Evolutionary conservation across 768 basidiomycete genomes (phyloP).

Genomic region (Tricholoma terreum): DNA sequence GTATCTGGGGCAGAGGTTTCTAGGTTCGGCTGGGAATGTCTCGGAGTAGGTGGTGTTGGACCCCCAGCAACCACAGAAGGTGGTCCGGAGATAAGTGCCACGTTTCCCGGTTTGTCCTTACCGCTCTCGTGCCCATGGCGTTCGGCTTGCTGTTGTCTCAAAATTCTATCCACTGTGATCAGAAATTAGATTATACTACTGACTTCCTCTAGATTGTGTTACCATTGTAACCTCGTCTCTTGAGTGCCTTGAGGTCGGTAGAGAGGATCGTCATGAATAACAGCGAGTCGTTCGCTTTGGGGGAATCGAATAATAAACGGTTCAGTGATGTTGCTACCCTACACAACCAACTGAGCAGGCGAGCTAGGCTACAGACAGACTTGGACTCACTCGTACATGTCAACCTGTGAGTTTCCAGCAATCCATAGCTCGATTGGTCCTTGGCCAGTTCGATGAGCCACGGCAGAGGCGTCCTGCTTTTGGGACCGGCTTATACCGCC

Average conservation of each 20-base stretch:
- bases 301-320: conserved; percentile 70
- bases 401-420: conserved; percentile 68
- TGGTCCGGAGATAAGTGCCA: conserved; percentile 25
- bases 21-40: conserved; percentile 3
- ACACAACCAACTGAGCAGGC: conserved; percentile 2
- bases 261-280: conserved; percentile 93
- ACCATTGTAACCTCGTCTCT: conserved; percentile 86
- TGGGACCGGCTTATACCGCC: conserved; percentile 47
- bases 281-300: conserved; percentile 83
- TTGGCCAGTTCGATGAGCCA: conserved; percentile 49
- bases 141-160: conserved; percentile 78
- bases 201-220: background rate
- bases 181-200: background rate
- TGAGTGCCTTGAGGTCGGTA: conserved; percentile 79
- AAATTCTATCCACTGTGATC: conserved; percentile 77
- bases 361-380: conserved; percentile 1
- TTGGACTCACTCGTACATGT: conserved; percentile 86
- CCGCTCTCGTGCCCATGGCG: conserved; percentile 51
- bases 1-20: background rate
- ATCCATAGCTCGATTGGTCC: conserved; percentile 76
- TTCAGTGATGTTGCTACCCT: conserved; percentile 87
- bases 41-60: conserved; percentile 11
- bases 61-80: background rate
- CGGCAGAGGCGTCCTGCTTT: conserved; percentile 71
- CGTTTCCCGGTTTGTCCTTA: conserved; percentile 34